Base-by-base conservation (phyloP, 2,329 filamentous ascomycete species). In the Xylariaceae sp. region DNA sequence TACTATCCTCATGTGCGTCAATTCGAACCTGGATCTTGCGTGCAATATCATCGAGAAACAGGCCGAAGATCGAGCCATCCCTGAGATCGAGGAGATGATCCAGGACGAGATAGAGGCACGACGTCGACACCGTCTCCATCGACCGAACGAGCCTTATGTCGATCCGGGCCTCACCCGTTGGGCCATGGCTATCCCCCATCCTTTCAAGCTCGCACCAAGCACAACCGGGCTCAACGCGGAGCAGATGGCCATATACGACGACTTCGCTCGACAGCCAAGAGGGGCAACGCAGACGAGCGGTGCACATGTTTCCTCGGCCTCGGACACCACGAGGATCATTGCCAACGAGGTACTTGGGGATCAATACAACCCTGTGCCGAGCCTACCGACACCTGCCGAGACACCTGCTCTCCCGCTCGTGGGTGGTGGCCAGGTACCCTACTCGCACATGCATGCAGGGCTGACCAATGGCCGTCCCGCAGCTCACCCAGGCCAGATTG, bases 1-100 rank as follows among this genome's bases (percentile, higher is more conserved):
- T 5, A 86, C 92, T 21, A 92, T 98, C 45, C 78, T 97, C 40
- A 96, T 98, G 87, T 97, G 94, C 63, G 90, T 98, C 45, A 98
- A 97, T 61, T 90, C 94, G 50, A 98, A 98, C 59, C 74, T 98
- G 19, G 92, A 98, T 52, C 75, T 88, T 28, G 90, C 94, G 32
- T 97, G 92, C 58, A 84, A 78, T 52, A 86, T 96, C 47, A 94
- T 98, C 31, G 92, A 98, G 63, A 88, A 92, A 62, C 89, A 92
- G 36, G 94, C 92, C 3, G 90, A 97, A 60, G 86, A 94, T 55
- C 85, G 90, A 45, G 92, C 92, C 8, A 71, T 96, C 27, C 85
- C 87, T 2, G 92, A 98, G 61, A 97, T 98, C 43, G 90, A 98
- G 60, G 85, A 94, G 46, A 85, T 95, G 64, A 85, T 98, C 34